Evolutionary conservation across 2,329 filamentous ascomycete species (phyloP).

Genomic region (Bipolaris oryzae): DNA sequence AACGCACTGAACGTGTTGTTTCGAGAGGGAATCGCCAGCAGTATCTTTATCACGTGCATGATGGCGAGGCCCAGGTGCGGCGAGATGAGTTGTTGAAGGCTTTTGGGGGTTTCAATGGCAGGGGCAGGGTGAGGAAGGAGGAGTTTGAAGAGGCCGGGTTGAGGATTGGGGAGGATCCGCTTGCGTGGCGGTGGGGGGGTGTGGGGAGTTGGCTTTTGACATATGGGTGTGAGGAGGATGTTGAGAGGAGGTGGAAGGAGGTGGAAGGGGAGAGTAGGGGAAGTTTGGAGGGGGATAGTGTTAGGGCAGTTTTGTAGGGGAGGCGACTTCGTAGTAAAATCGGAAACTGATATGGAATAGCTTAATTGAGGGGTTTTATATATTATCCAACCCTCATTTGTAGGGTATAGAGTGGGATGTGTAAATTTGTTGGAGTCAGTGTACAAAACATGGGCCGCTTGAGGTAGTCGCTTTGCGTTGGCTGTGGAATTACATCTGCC

Average conservation of each 20-base stretch:
- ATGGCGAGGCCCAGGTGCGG: slow-evolving; percentile 62
- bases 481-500: too few species aligned
- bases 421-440: too few species aligned
- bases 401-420: too few species aligned
- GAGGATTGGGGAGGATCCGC: slow-evolving; percentile 37
- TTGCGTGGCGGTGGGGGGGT: slow-evolving; percentile 48
- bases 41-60: slow-evolving; percentile 65
- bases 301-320: slow-evolving; percentile 29
- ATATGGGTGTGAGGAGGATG: slow-evolving; percentile 44
- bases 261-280: slow-evolving; percentile 28
- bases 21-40: slow-evolving; percentile 66
- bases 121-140: slow-evolving; percentile 25
- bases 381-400: too few species aligned
- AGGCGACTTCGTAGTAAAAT: neutral
- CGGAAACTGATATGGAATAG: too few species aligned
- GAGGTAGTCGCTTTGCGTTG: too few species aligned
- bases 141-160: slow-evolving; percentile 30
- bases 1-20: slow-evolving; percentile 66
- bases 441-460: too few species aligned
- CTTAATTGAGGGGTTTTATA: too few species aligned
- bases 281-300: slow-evolving; percentile 5
- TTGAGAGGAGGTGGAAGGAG: slow-evolving; percentile 38
- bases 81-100: slow-evolving; percentile 52
- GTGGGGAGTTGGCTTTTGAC: slow-evolving; percentile 45
- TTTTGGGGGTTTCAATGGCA: slow-evolving; percentile 40